A percentile compares a stretch with the other conserved stretches of the same genome.
phyloP scores from a whole-genome alignment of 805 yeast species.

The Barnettozyma populi region DNA sequence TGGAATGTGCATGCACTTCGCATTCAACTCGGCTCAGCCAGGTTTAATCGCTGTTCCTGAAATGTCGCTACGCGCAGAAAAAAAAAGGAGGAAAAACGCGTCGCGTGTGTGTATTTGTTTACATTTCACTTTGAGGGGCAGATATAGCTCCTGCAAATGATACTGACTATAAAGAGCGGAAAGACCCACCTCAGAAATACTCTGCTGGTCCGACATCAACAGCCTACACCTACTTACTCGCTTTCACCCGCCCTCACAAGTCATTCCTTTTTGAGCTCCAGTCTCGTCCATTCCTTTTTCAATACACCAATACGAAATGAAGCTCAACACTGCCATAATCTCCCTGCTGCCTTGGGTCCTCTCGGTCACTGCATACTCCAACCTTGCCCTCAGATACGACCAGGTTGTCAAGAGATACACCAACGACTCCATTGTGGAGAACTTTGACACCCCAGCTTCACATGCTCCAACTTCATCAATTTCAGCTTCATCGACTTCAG shows the following conservation, averaged over 20 bases:
- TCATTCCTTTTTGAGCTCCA: slow-evolving; percentile 14
- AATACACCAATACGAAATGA: background rate
- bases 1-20: background rate
- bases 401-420: slow-evolving; percentile 17
- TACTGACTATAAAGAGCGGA: background rate
- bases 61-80: background rate
- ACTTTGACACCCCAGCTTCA: background rate
- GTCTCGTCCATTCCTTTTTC: slow-evolving; percentile 27
- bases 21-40: background rate
- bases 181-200: background rate
- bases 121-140: background rate
- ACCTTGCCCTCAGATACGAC: slow-evolving; percentile 22
- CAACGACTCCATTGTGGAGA: slow-evolving; percentile 8
- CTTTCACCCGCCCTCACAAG: background rate
- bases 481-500: background rate
- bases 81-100: background rate
- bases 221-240: background rate
- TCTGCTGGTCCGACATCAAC: background rate
- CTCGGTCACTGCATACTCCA: slow-evolving; percentile 18
- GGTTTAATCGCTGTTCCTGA: background rate
- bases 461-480: no score
- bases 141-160: background rate
- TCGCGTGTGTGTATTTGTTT: background rate
- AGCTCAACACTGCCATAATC: background rate
- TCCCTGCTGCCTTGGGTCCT: slow-evolving; percentile 12